Evolutionary conservation across 164 flowering plant species (phyloP).

Genomic region (Vitis cinerea): DNA sequence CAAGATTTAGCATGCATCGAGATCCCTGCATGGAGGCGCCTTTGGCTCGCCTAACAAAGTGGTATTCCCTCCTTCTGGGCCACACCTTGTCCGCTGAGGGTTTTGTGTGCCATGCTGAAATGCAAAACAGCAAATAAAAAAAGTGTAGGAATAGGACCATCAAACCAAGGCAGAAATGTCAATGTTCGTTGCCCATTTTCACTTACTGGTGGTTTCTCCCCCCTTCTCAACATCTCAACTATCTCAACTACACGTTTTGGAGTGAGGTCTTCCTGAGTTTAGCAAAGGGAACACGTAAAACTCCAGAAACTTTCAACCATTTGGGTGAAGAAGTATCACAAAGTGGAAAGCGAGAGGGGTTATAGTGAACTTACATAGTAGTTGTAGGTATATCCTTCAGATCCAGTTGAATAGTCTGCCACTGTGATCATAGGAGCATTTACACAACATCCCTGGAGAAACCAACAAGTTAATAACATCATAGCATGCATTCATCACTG

Average conservation of each 20-base stretch:
- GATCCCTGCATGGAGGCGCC: slow-evolving; percentile 95
- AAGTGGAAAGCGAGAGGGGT: background rate
- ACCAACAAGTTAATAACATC: background rate
- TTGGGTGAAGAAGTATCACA: background rate
- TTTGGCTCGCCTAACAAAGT: slow-evolving; percentile 78
- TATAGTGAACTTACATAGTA: slow-evolving; percentile 61
- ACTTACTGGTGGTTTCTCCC: slow-evolving; percentile 91
- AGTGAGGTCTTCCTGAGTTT: slow-evolving; percentile 88
- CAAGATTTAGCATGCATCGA: slow-evolving; percentile 78
- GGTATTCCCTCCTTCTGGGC: slow-evolving; percentile 96
- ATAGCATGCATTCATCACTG: too few relatives aligned
- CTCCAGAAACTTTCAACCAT: background rate
- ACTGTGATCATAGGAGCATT: slow-evolving; percentile 99
- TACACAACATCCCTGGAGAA: slow-evolving; percentile 87
- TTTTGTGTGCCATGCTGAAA: slow-evolving; percentile 95
- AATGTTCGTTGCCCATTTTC: background rate
- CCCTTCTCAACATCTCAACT: slow-evolving; percentile 81
- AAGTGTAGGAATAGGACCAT: too few relatives aligned
- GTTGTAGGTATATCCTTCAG: slow-evolving; percentile 96
- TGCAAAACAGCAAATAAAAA: background rate
- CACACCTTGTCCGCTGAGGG: slow-evolving; percentile 62
- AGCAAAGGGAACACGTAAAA: slow-evolving; percentile 11
- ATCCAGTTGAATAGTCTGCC: slow-evolving; percentile 95
- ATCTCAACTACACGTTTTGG: slow-evolving; percentile 90
- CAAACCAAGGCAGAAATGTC: too few relatives aligned